Evolutionary conservation across 2,329 filamentous ascomycete species (phyloP).

Genomic region (Hymenoscyphus infarciens): DNA sequence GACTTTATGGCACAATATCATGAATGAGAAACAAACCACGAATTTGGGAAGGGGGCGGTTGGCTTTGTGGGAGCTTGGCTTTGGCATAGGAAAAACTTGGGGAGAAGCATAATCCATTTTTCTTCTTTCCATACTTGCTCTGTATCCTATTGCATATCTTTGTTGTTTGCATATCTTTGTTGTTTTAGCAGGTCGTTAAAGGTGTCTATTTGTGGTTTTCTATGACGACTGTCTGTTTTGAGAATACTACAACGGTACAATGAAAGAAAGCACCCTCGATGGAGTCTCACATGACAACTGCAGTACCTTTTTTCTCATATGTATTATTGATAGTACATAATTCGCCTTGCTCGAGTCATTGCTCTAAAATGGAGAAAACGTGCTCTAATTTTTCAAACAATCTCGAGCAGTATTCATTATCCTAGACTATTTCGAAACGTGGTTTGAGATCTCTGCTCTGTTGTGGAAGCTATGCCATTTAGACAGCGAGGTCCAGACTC

Average conservation of each 20-base stretch:
- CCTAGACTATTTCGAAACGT: too few species aligned
- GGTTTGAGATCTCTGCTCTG: too few species aligned
- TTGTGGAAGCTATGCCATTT: too few species aligned
- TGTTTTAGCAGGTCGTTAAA: slow-evolving; percentile 21
- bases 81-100: not conserved
- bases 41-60: not conserved
- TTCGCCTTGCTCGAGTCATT: too few species aligned
- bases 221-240: slow-evolving; percentile 5
- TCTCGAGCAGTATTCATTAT: too few species aligned
- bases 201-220: slow-evolving; percentile 17
- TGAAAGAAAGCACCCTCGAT: slow-evolving; percentile 3
- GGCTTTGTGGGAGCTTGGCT: not conserved
- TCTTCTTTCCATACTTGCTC: slow-evolving; percentile 3
- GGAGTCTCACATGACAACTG: slow-evolving; percentile 1
- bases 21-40: slow-evolving; percentile 3
- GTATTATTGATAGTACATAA: not conserved
- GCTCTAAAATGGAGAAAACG: too few species aligned
- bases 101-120: not conserved
- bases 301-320: not conserved
- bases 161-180: slow-evolving; percentile 19
- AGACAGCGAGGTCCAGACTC: too few species aligned
- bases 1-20: slow-evolving; percentile 12
- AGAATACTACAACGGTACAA: slow-evolving; percentile 7
- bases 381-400: too few species aligned
- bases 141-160: slow-evolving; percentile 21